Percentiles rank a stretch among this genome's conserved stretches.
phyloP scores from a whole-genome alignment of 371 early-diverging fungal genomes.

The Dinochytrium kinnereticum region DNA sequence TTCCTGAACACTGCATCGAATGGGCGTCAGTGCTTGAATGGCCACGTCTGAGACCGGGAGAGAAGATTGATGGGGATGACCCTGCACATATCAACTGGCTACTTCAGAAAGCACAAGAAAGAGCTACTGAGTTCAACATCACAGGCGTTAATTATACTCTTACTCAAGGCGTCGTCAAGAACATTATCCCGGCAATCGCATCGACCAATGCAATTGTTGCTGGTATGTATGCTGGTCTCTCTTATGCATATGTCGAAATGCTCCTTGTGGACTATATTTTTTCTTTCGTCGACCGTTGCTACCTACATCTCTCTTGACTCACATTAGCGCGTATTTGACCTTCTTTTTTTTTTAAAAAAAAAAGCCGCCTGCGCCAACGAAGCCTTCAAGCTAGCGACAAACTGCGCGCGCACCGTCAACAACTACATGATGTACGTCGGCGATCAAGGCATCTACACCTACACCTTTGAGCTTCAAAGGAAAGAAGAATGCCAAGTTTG shows the following conservation, averaged over 20 bases:
- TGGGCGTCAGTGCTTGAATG: constrained; percentile 90
- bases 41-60: constrained; percentile 78
- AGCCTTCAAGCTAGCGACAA: constrained; percentile 89
- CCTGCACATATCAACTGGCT: constrained; percentile 90
- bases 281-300: too few species aligned
- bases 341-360: too few species aligned
- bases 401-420: constrained; percentile 72
- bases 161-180: constrained; percentile 93
- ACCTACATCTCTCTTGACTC: too few species aligned
- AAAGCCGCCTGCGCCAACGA: constrained; percentile 93
- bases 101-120: constrained; percentile 69
- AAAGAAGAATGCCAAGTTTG: constrained; percentile 93
- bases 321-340: too few species aligned
- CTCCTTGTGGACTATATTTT: too few species aligned
- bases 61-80: constrained; percentile 86
- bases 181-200: constrained; percentile 99
- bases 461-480: constrained; percentile 84
- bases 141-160: constrained; percentile 89
- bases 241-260: too few species aligned
- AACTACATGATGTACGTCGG: constrained; percentile 98
- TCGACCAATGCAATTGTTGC: constrained; percentile 99
- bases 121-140: constrained; percentile 84
- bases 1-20: constrained; percentile 89
- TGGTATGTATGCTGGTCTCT: constrained; percentile 64
- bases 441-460: constrained; percentile 86